A percentile compares a stretch with the other conserved stretches of the same genome.
Evolutionary conservation across 331 rosid species (phyloP).

Genomic region (Prunus yedoensis): DNA sequence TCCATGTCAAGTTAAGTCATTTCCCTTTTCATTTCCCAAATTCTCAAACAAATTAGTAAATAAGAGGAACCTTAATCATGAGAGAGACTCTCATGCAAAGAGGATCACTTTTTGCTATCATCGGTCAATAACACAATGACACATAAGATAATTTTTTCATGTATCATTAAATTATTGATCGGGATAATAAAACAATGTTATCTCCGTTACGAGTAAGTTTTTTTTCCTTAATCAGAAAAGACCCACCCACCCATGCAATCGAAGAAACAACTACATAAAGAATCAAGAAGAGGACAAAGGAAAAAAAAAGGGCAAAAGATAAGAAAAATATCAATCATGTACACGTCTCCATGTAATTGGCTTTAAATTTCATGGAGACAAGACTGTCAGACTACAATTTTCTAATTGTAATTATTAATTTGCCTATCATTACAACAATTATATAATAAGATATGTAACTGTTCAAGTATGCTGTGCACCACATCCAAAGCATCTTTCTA

Average conservation of each 20-base stretch:
- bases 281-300: slow-evolving; percentile 13
- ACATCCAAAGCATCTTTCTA: slow-evolving; percentile 85
- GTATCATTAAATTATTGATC: fast-evolving
- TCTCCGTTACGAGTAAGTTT: too few relatives aligned
- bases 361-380: slow-evolving; percentile 45
- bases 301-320: slow-evolving; percentile 14
- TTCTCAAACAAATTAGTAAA: slow-evolving; percentile 5
- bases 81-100: too few relatives aligned
- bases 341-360: slow-evolving; percentile 58
- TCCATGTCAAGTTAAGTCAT: slow-evolving; percentile 24
- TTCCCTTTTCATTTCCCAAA: slow-evolving; percentile 20
- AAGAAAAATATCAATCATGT: slow-evolving; percentile 29
- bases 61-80: background rate
- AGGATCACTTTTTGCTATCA: fast-evolving
- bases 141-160: too few relatives aligned
- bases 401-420: slow-evolving; percentile 14
- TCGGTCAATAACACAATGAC: fast-evolving
- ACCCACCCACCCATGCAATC: slow-evolving; percentile 28
- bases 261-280: slow-evolving; percentile 9
- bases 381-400: slow-evolving; percentile 47
- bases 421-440: slow-evolving; percentile 12
- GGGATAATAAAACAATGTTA: too few relatives aligned
- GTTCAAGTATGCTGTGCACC: slow-evolving; percentile 43
- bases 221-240: slow-evolving; percentile 22
- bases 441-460: slow-evolving; percentile 29